These are phyloP conservation scores for Usnea hakonensis DNA, from an alignment of 495 filamentous ascomycete genomes.

Conservation along the genomic window DNA sequence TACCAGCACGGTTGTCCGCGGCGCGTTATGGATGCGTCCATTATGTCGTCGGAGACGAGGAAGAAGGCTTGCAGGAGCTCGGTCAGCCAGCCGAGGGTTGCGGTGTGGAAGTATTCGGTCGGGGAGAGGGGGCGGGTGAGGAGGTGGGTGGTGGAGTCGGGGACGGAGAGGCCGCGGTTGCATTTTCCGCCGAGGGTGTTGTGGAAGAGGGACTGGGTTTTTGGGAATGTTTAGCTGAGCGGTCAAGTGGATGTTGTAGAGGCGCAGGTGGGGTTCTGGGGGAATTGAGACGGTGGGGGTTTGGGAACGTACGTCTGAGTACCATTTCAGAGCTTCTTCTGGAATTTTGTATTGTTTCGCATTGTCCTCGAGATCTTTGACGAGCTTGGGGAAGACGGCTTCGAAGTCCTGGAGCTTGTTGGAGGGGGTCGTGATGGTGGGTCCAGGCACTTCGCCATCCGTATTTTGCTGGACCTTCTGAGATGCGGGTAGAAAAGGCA, in stretches of 20 bases:
- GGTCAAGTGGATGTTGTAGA: conserved; percentile 4
- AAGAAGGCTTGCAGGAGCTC: conserved; percentile 98
- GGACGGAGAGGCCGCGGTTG: conserved; percentile 96
- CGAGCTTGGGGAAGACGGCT: conserved; percentile 70
- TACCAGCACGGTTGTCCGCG: conserved; percentile 96
- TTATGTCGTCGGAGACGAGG: conserved; percentile 96
- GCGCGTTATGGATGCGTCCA: conserved; percentile 90
- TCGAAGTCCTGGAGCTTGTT: conserved; percentile 68
- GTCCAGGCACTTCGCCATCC: neutral
- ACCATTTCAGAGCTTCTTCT: conserved; percentile 76
- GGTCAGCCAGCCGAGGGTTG: conserved; percentile 81
- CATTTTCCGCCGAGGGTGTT: conserved; percentile 94
- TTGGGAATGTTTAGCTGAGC: neutral
- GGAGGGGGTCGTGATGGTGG: conserved; percentile 34
- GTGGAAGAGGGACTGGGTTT: conserved; percentile 59
- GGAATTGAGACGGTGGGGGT: neutral
- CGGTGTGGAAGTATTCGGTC: conserved; percentile 22
- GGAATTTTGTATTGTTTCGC: conserved; percentile 75
- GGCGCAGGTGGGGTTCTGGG: neutral
- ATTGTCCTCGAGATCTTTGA: conserved; percentile 67
- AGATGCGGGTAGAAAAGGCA: neutral
- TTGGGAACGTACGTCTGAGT: conserved; percentile 55
- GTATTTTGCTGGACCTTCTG: neutral
- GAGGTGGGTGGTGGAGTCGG: conserved; percentile 78
- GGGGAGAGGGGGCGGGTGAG: conserved; percentile 49